Evolutionary conservation across 257 asterid genomes (phyloP), one percentile per base, ranked within the genome.

Genomic region (Osmanthus fragrans): DNA sequence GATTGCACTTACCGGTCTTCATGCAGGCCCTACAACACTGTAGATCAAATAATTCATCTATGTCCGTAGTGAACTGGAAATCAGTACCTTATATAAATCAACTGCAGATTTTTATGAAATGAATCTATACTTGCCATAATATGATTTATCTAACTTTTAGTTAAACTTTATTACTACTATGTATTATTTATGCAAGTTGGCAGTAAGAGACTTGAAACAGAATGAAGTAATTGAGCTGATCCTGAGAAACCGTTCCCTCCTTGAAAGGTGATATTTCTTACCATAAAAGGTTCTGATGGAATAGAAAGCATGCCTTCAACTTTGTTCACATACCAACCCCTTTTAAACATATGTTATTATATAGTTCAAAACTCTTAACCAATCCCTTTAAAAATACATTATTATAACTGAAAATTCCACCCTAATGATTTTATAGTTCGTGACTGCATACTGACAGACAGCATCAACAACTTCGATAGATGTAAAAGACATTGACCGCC

Each of bases 11-110:
- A 16, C 90, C 92, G 85, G 84, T 90, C 74, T 75, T 82, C 82
- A 84, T 82, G 89, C 97, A 95, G 81, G 92, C 90, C 80, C 87
- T 89, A 88, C 96, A 90, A 80, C 92, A 85, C 97, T 95, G 85
- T 73, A 74, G 72, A 85, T 66, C 76, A 84, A 76, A 79, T 81
- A 64, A 79, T 67, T 73, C 74, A 79, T 80, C 60, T 21, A 69
- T 69, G 77, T 79, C 66, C 18, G 81, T 30, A 32, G 42, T 23
- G 71, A 76, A 73, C 34, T 21, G n/a, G 67, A 32, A 25, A 37
- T 37, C 2, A 32, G 51, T 51, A 15, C 60, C 58, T 49, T 49
- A 15, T 7, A 36, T 36, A 36, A 37, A 37, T 37, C 42, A 7
- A 51, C 23, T 0, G 60, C 60, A 16, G 5, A 51, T 18, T 51